phyloP scores from a whole-genome alignment of 768 basidiomycete genomes.

The Kwoniella sp. region DNA sequence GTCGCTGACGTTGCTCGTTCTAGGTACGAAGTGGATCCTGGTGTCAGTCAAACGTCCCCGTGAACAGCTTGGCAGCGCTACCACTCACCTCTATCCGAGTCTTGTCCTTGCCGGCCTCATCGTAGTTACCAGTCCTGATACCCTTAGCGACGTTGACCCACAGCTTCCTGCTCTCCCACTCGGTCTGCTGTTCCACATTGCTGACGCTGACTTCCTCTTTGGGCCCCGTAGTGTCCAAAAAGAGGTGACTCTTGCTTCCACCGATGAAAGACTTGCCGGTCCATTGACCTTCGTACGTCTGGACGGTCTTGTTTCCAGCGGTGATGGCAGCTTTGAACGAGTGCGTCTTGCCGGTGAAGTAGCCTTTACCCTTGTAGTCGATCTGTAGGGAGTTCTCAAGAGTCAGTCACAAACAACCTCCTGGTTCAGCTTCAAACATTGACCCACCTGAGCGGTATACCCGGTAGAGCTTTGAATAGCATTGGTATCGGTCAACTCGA shows the following conservation, averaged over 20 bases:
- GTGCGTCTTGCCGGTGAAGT: slow-evolving; percentile 90
- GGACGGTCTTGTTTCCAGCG: slow-evolving; percentile 57
- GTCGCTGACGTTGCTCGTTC: slow-evolving; percentile 89
- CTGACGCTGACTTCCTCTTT: slow-evolving; percentile 75
- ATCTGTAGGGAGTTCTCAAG: slow-evolving; percentile 62
- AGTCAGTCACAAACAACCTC: too few species aligned
- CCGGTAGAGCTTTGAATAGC: slow-evolving; percentile 74
- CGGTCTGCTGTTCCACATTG: slow-evolving; percentile 64
- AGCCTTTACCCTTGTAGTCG: slow-evolving; percentile 96
- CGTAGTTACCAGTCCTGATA: slow-evolving; percentile 87
- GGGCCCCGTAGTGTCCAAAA: slow-evolving; percentile 73
- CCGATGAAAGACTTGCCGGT: slow-evolving; percentile 60
- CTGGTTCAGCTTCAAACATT: too few species aligned
- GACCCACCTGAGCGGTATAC: slow-evolving; percentile 62
- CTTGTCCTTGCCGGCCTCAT: slow-evolving; percentile 86
- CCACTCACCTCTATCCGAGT: slow-evolving; percentile 76
- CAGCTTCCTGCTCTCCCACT: slow-evolving; percentile 81
- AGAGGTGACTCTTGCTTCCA: slow-evolving; percentile 59
- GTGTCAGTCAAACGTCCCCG: too few species aligned
- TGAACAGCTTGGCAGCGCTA: too few species aligned
- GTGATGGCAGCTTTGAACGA: slow-evolving; percentile 81
- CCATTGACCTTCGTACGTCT: slow-evolving; percentile 55
- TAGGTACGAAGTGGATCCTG: slow-evolving; percentile 48
- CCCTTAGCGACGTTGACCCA: slow-evolving; percentile 88
- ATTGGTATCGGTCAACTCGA: slow-evolving; percentile 80